Evolutionary conservation across 495 filamentous ascomycete genomes (phyloP).

Genomic region (Venustampulla echinocandica): DNA sequence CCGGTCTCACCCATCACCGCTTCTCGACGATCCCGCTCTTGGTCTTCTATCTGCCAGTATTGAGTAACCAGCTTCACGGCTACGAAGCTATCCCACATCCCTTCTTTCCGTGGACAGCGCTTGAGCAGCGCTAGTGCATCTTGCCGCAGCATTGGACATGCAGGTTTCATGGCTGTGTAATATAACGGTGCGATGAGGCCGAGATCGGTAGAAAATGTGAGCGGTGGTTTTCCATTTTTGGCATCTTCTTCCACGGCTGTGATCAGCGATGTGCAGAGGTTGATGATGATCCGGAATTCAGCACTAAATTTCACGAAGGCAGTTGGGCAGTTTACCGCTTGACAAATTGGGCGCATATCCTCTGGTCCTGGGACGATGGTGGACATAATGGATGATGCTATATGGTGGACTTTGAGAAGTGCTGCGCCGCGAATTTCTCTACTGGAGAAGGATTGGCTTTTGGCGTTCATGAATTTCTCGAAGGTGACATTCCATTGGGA

Average conservation of each 20-base stretch:
- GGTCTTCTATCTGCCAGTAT: constrained; percentile 16
- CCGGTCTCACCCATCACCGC: background rate
- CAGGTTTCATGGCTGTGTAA: constrained; percentile 30
- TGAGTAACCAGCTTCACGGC: constrained; percentile 4
- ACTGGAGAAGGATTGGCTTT: constrained; percentile 3
- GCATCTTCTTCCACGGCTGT: constrained; percentile 9
- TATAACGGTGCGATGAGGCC: constrained; percentile 33
- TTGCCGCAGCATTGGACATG: constrained; percentile 30
- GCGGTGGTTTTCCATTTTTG: constrained; percentile 6
- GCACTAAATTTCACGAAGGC: constrained; percentile 4
- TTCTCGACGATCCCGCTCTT: background rate
- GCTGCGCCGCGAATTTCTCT: constrained; percentile 18
- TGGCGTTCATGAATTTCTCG: constrained; percentile 14
- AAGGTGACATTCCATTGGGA: constrained; percentile 12
- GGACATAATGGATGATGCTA: constrained; percentile 7
- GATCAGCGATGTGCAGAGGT: constrained; percentile 13
- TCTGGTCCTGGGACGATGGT: background rate
- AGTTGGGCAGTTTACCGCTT: constrained; percentile 3
- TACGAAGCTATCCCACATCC: constrained; percentile 33
- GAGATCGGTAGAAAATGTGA: constrained; percentile 24
- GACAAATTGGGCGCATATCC: constrained; percentile 3
- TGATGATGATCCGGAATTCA: constrained; percentile 10
- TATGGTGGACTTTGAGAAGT: constrained; percentile 18
- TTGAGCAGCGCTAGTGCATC: constrained; percentile 32
- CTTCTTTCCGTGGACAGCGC: constrained; percentile 34